A percentile compares a stretch with the other conserved stretches of the same genome.
These are phyloP conservation scores for Rhizophora apiculata DNA, from an alignment of 345 rosid species.

Conservation along the genomic window DNA sequence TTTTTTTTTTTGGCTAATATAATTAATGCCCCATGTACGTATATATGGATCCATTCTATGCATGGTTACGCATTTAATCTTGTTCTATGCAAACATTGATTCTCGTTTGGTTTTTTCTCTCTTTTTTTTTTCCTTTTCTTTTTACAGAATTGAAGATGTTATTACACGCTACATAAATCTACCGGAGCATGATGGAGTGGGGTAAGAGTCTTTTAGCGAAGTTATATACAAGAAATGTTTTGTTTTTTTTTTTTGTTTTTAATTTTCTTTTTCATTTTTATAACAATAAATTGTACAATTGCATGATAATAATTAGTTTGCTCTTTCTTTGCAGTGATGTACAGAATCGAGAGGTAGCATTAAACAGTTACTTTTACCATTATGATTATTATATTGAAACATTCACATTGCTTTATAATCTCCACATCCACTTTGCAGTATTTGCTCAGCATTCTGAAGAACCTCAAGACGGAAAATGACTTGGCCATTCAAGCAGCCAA, in stretches of 20 bases:
- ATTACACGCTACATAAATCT: slow-evolving; percentile 58
- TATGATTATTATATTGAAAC: no score
- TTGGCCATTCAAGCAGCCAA: slow-evolving; percentile 30
- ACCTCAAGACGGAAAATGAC: slow-evolving; percentile 24
- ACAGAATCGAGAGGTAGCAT: slow-evolving; percentile 26
- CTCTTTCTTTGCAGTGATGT: slow-evolving; percentile 14
- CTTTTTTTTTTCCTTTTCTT: neutral
- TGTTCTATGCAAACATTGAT: neutral
- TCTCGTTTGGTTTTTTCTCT: neutral
- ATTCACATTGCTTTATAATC: neutral
- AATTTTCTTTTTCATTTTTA: neutral
- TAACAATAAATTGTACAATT: no score
- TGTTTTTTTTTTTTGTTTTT: neutral
- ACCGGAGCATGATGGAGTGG: slow-evolving; percentile 64
- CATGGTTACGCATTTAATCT: neutral
- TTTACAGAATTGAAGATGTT: slow-evolving; percentile 63
- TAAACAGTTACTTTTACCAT: neutral
- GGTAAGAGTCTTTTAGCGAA: slow-evolving; percentile 27
- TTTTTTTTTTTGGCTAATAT: neutral
- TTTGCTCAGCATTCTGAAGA: slow-evolving; percentile 22
- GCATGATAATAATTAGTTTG: no score
- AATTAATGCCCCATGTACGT: neutral
- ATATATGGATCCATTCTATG: neutral
- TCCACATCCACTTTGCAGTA: slow-evolving; percentile 10
- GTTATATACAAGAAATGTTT: neutral